Percentiles rank a stretch among this genome's conserved stretches.
Evolutionary conservation across 1,284 basidiomycete genomes (phyloP).

Genomic region (Trichosporon inkin): DNA sequence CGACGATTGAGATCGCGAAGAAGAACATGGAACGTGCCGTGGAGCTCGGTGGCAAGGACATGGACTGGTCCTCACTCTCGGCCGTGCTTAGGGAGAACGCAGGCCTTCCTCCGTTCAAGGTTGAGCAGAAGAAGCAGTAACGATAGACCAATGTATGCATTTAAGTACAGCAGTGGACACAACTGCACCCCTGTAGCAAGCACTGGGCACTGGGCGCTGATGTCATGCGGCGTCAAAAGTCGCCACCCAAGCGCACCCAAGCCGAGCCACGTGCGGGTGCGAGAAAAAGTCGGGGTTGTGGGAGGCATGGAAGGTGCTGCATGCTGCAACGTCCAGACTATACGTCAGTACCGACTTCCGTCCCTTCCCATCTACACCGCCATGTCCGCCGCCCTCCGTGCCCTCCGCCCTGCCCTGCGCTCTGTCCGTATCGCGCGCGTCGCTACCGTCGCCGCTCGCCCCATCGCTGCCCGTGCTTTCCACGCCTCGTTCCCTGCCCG

Average conservation of each 20-base stretch:
- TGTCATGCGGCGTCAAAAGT: background rate
- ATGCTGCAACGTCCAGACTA: background rate
- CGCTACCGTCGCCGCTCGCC: constrained; percentile 14
- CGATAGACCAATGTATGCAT: background rate
- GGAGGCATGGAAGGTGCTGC: background rate
- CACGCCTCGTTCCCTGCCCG: constrained; percentile 32
- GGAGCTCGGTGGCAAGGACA: constrained; percentile 26
- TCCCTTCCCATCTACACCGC: background rate
- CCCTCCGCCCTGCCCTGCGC: constrained; percentile 32
- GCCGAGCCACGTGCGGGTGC: constrained; percentile 7
- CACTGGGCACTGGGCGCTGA: background rate
- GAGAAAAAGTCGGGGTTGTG: constrained; percentile 1
- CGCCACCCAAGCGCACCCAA: background rate
- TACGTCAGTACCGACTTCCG: background rate
- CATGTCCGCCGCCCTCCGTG: constrained; percentile 24
- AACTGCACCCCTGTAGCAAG: background rate
- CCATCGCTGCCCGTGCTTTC: constrained; percentile 29
- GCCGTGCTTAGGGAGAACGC: constrained; percentile 27
- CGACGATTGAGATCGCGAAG: constrained; percentile 30
- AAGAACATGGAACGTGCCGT: constrained; percentile 30
- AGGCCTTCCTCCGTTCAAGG: constrained; percentile 25
- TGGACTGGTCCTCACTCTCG: constrained; percentile 32
- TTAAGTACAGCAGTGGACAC: too few species aligned
- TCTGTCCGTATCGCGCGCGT: constrained; percentile 17
- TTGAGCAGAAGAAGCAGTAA: constrained; percentile 8